Evolutionary conservation across 1,284 basidiomycete genomes (phyloP), one percentile per base, ranked within the genome.

Genomic region (Mycena sp.): DNA sequence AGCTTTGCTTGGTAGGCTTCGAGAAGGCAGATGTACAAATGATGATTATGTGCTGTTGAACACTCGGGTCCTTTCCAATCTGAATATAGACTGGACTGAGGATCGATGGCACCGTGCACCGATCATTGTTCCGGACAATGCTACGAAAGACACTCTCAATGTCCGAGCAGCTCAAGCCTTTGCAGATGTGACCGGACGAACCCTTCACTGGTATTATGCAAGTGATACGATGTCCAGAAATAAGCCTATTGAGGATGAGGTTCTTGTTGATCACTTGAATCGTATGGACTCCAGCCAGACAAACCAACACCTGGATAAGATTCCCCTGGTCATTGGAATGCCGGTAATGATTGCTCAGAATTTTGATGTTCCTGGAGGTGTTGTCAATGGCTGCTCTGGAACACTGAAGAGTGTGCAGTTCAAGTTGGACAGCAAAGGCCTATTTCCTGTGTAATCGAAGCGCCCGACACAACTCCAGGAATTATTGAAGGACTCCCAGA

Each of bases 271-370:
- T 2, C 53, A 64, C 23, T 43, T 77, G 4, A n/a, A 46, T n/a
- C 19, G n/a, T 0, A 16, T 77, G 9, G 60, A 73, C 52, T 74
- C 76, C 1, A 73, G 74, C 0, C 49, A 66, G 17, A 75, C 73
- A 9, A 64, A 62, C 3, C 68, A 74, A 11, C 26, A 72, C 1
- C 30, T 76, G 0, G 73, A 74, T 0, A 54, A 56, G 16, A 44
- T 78, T 4, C 77, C 76, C 0, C 54, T 79, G 0, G 72, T 74
- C 0, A 58, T 74, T 0, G 78, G 78, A 0, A 80, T 81, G 79
- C 75, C 74, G 2, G 74, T 80, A 0, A 72, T 81, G 37, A 50
- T 81, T 1, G 53, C 66, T 0, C 67, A 74, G 32, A 80, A 80
- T 56, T 74, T 70, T 63, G 75, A 76, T 63, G 71, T 78, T 0